A percentile compares a stretch with the other conserved stretches of the same genome.
These are phyloP conservation scores for Pichia manshurica DNA, from an alignment of 805 yeast species.

Conservation along the genomic window DNA sequence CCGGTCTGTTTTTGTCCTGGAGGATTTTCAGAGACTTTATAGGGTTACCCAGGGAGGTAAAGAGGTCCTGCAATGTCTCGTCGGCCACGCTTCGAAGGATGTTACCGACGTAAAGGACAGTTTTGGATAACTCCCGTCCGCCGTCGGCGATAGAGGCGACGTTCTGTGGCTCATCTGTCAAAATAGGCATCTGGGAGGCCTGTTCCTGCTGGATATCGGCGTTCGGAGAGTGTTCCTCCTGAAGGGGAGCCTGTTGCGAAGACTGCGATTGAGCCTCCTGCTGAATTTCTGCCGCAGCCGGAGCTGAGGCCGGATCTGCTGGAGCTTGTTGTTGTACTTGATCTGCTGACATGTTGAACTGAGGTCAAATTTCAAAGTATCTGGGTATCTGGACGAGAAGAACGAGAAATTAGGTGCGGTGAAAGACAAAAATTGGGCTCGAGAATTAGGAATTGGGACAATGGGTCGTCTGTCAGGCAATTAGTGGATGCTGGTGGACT, in stretches of 20 bases:
- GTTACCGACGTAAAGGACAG: slow-evolving; percentile 72
- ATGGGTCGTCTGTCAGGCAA: no score
- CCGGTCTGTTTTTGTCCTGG: slow-evolving; percentile 67
- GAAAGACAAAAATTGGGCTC: no score
- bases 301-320: no score
- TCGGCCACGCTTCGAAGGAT: slow-evolving; percentile 62
- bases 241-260: neutral
- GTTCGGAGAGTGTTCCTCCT: neutral
- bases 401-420: neutral
- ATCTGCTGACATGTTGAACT: slow-evolving; percentile 11
- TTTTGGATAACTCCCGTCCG: slow-evolving; percentile 73
- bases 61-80: slow-evolving; percentile 53
- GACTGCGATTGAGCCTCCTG: slow-evolving; percentile 3
- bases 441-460: no score
- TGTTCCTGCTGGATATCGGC: neutral
- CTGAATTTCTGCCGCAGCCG: no score
- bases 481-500: no score
- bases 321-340: neutral
- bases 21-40: slow-evolving; percentile 64
- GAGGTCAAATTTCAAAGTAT: neutral
- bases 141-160: slow-evolving; percentile 34
- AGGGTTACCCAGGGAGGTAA: slow-evolving; percentile 48
- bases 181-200: neutral
- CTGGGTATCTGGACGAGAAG: neutral
- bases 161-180: neutral